Conservation (phyloP, 2,329 filamentous ascomycete genomes). For the Dothistroma septosporum region DNA sequence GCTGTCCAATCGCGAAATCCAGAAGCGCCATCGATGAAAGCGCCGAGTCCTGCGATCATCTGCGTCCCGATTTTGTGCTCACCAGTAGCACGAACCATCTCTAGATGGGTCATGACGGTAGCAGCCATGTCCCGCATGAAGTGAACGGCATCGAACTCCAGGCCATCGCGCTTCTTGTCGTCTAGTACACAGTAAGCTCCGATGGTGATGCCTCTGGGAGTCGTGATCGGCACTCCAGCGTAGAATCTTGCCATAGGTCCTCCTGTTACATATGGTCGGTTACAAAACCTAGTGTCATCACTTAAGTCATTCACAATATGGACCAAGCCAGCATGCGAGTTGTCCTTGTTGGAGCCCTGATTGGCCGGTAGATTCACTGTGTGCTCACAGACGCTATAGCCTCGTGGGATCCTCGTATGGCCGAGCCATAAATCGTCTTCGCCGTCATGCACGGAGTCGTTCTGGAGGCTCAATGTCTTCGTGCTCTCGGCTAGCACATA, state of each 20-base stretch:
- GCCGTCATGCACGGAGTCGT: slow-evolving; percentile 22
- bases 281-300: slow-evolving; percentile 27
- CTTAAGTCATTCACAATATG: slow-evolving; percentile 32
- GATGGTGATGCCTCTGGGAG: slow-evolving; percentile 52
- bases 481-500: slow-evolving; percentile 55
- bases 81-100: slow-evolving; percentile 33
- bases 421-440: slow-evolving; percentile 31
- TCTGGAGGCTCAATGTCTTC: slow-evolving; percentile 41
- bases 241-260: slow-evolving; percentile 45
- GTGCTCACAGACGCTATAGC: slow-evolving; percentile 31
- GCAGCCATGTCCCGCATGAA: slow-evolving; percentile 56
- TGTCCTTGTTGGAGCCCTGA: slow-evolving; percentile 20
- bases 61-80: slow-evolving; percentile 50
- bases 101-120: slow-evolving; percentile 60
- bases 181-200: slow-evolving; percentile 60
- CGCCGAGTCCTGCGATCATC: slow-evolving; percentile 50
- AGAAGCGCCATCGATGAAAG: slow-evolving; percentile 24
- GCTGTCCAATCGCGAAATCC: slow-evolving; percentile 21
- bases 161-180: slow-evolving; percentile 49
- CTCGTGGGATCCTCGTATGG: slow-evolving; percentile 28
- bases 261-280: slow-evolving; percentile 28
- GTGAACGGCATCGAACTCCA: slow-evolving; percentile 47
- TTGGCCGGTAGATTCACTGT: slow-evolving; percentile 26
- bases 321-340: slow-evolving; percentile 13
- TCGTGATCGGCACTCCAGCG: slow-evolving; percentile 46